phyloP scores from a whole-genome alignment of 257 asterid genomes.

The Solanum infundibuliforme region DNA sequence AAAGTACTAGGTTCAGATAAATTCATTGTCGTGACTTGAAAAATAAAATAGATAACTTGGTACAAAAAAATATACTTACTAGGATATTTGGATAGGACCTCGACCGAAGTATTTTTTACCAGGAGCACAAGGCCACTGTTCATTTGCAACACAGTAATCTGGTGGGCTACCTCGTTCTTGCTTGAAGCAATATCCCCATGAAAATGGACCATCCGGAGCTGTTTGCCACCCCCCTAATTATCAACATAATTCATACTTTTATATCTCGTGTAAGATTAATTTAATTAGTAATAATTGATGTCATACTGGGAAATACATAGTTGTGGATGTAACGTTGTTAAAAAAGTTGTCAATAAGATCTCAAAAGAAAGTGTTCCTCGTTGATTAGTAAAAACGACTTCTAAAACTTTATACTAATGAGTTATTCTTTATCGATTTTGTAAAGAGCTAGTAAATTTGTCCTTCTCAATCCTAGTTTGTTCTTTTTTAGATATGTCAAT shows the following conservation, averaged over 20 bases:
- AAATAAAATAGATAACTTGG: no score
- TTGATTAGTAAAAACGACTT: no score
- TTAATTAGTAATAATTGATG: background rate
- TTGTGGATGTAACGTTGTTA: background rate
- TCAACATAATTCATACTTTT: background rate
- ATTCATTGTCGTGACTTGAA: no score
- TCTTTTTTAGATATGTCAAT: no score
- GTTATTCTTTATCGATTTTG: no score
- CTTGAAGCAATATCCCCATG: slow-evolving; percentile 30
- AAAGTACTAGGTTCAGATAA: no score
- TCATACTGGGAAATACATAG: background rate
- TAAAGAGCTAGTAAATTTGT: background rate
- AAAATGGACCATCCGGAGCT: slow-evolving; percentile 30
- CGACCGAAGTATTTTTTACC: slow-evolving; percentile 18
- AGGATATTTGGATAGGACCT: slow-evolving; percentile 23
- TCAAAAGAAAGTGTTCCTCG: background rate
- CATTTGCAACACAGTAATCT: slow-evolving; percentile 7
- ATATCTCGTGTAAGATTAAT: background rate
- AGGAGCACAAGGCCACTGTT: slow-evolving; percentile 25
- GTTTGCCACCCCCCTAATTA: slow-evolving; percentile 19
- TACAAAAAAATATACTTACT: background rate
- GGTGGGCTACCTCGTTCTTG: slow-evolving; percentile 12
- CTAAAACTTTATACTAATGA: no score
- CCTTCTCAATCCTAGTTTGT: no score
- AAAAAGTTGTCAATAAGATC: background rate